These are phyloP conservation scores for Plasmodium fragile DNA, from an alignment of 169 alveolate genomes.

Conservation along the genomic window DNA sequence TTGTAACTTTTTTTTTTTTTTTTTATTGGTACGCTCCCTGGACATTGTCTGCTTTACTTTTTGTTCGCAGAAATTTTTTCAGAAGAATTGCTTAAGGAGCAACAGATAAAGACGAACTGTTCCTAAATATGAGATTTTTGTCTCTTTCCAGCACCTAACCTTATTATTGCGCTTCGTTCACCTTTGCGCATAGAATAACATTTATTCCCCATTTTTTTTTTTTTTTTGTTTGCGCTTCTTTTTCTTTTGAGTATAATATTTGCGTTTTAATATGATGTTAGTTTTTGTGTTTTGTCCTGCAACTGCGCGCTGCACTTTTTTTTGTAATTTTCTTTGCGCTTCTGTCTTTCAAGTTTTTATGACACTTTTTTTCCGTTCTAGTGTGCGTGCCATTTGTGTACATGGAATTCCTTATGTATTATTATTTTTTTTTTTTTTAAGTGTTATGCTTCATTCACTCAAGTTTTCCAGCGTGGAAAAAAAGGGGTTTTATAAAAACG, in stretches of 20 bases:
- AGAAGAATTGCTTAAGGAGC: constrained; percentile 11
- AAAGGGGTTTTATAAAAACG: constrained; percentile 18
- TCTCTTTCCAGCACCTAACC: not conserved
- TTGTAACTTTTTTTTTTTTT: not conserved
- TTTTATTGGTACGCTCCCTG: not conserved
- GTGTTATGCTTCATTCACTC: not conserved
- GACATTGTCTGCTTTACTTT: not conserved
- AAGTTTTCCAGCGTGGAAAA: constrained; percentile 12
- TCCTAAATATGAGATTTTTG: not conserved
- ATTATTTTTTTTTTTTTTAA: not conserved
- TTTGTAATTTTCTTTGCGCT: too few species aligned
- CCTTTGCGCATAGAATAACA: not conserved
- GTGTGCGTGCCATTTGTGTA: not conserved
- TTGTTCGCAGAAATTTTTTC: constrained; percentile 37
- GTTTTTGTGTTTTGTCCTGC: not conserved
- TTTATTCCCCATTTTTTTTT: not conserved
- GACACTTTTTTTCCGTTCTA: not conserved
- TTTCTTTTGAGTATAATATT: too few species aligned
- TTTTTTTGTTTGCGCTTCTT: not conserved
- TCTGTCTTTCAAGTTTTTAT: not conserved
- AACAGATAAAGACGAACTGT: not conserved
- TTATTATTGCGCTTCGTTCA: not conserved
- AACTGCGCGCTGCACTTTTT: not conserved
- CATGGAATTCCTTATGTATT: not conserved
- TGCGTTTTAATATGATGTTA: not conserved